Base-by-base conservation (phyloP, 192 early-diverging fungal species). In the Coemansia umbellata region DNA sequence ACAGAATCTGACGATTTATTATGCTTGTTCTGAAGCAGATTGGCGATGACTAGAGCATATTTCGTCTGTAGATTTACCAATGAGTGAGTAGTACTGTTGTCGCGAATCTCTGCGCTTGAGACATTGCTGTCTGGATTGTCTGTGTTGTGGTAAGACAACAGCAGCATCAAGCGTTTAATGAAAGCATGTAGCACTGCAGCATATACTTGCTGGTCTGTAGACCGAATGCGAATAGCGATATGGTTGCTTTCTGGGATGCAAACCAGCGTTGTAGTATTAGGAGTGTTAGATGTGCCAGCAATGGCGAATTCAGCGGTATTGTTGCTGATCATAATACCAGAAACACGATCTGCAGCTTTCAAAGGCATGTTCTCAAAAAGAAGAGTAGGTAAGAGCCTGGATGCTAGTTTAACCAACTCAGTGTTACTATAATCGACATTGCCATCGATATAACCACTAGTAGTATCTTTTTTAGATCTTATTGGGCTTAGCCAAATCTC, bases 401-500 rank as follows among this genome's bases (percentile, higher is more conserved):
- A 13, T n/a, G 69, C 62, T 23, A 55, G 24, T 9, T 45, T 26
- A 14, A 27, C 24, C 14, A n/a, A 35, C n/a, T n/a, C 33, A 35
- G n/a, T n/a, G n/a, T n/a, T n/a, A n/a, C n/a, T n/a, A n/a, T n/a
- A n/a, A n/a, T n/a, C n/a, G n/a, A n/a, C n/a, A 9, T 31, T 31
- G 2, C 5, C 28, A 32, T 27, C 17, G 0, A 31, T 17, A 6
- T 8, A 17, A 18, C n/a, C n/a, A n/a, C n/a, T n/a, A n/a, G n/a
- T n/a, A n/a, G n/a, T n/a, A n/a, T n/a, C n/a, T n/a, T n/a, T n/a
- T n/a, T n/a, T n/a, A n/a, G n/a, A n/a, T n/a, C 28, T 31, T 50
- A 36, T n/a, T 8, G 47, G 47, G 7, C 15, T 44, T 14, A 73
- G 48, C 70, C 70, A 74, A 33, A 66, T 42, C 30, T 66, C 70